A percentile compares a stretch with the other conserved stretches of the same genome.
Conservation (phyloP, 1,284 basidiomycete species). For the Lentinus polychrous region DNA sequence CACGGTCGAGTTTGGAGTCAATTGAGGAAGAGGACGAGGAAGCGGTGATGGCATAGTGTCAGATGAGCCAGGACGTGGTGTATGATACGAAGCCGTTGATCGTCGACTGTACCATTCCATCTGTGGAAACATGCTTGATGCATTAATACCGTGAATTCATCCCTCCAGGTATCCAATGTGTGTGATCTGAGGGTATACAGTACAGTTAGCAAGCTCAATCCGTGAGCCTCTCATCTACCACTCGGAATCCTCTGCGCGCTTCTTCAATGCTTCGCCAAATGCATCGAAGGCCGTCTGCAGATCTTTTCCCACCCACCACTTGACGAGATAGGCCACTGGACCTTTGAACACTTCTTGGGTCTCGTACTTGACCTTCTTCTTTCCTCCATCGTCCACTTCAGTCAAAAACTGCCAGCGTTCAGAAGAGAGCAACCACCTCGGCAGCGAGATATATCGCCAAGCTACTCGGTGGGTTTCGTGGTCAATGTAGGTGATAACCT, state of each 20-base stretch:
- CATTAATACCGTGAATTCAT: not conserved
- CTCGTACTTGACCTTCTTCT: constrained; percentile 51
- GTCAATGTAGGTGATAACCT: constrained; percentile 36
- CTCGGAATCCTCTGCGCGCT: constrained; percentile 32
- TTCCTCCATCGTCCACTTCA: constrained; percentile 34
- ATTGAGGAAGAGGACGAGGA: constrained; percentile 1
- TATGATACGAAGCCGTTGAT: not conserved
- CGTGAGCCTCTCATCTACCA: not conserved
- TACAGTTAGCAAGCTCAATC: not conserved
- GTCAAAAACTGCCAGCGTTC: constrained; percentile 63
- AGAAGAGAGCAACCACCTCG: constrained; percentile 40
- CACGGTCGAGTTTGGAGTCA: not conserved
- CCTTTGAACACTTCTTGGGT: constrained; percentile 58
- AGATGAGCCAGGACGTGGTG: not conserved
- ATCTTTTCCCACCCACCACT: constrained; percentile 35
- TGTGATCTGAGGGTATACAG: not conserved
- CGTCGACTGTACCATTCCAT: not conserved
- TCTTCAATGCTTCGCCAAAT: constrained; percentile 54
- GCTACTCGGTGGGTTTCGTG: constrained; percentile 43
- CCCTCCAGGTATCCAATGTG: not conserved
- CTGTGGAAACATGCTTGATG: not conserved
- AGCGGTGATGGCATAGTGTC: not conserved
- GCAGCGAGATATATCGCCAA: constrained; percentile 39
- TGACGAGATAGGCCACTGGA: constrained; percentile 47
- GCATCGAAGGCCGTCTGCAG: constrained; percentile 43